phyloP scores from a whole-genome alignment of 2,329 filamentous ascomycete genomes.

The Acarospora socialis region DNA sequence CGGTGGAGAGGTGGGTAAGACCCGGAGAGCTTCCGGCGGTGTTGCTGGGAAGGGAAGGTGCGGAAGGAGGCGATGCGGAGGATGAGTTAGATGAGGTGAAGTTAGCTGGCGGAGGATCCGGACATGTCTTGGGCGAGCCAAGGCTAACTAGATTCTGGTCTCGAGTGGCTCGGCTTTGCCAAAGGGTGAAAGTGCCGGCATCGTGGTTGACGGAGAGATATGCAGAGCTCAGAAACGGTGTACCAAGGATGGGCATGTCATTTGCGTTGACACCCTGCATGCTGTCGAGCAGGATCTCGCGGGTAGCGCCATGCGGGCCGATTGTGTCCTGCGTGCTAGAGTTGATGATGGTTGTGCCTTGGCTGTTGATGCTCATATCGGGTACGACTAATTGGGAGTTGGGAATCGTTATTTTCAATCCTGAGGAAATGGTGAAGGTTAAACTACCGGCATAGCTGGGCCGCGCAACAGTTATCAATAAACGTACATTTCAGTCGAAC shows the following conservation, averaged over 20 bases:
- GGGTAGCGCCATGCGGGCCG: conserved; percentile 4
- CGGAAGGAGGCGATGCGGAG: too few species aligned
- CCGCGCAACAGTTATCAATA: neutral
- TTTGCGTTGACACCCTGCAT: conserved; percentile 15
- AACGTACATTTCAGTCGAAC: neutral
- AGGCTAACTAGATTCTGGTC: conserved; percentile 15
- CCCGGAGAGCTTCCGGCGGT: too few species aligned
- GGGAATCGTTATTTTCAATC: conserved; percentile 16
- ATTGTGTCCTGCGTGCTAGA: neutral
- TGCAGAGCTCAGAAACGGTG: conserved; percentile 20
- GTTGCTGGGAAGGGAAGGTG: too few species aligned
- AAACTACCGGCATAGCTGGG: conserved; percentile 7
- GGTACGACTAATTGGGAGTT: conserved; percentile 22
- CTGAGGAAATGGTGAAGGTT: conserved; percentile 9
- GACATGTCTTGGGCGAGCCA: too few species aligned
- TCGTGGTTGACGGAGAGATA: conserved; percentile 22
- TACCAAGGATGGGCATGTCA: conserved; percentile 17
- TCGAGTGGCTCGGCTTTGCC: conserved; percentile 11
- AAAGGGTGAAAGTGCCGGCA: conserved; percentile 13
- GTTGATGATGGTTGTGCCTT: conserved; percentile 8
- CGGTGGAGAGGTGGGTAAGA: too few species aligned
- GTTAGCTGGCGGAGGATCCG: too few species aligned
- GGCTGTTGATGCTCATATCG: conserved; percentile 14
- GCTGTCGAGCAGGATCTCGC: conserved; percentile 17
- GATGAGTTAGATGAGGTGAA: too few species aligned